Evolutionary conservation across 805 yeast genomes (phyloP).

Genomic region (Lachancea nothofagi): DNA sequence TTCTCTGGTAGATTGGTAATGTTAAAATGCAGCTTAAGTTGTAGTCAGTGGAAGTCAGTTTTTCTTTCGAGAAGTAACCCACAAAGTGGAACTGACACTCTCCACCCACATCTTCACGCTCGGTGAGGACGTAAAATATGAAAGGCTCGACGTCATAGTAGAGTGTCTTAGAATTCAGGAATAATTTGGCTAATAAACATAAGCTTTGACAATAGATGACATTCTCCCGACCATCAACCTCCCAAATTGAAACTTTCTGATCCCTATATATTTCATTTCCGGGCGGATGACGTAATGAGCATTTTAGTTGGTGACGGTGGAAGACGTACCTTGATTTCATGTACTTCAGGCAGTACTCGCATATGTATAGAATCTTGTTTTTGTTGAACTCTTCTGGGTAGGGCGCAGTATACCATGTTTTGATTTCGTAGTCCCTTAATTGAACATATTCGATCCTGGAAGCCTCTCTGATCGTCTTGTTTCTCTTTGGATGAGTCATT

Average conservation of each 20-base stretch:
- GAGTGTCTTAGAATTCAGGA: conserved; percentile 83
- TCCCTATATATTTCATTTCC: conserved; percentile 88
- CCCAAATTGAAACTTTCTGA: conserved; percentile 64
- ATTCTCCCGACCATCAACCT: conserved; percentile 85
- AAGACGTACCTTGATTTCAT: conserved; percentile 62
- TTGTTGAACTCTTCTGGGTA: conserved; percentile 81
- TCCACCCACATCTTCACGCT: conserved; percentile 40
- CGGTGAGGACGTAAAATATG: conserved; percentile 79
- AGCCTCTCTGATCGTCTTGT: conserved; percentile 21
- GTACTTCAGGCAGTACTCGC: conserved; percentile 81
- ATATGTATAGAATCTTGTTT: conserved; percentile 59
- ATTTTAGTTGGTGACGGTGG: conserved; percentile 69
- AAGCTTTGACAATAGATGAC: conserved; percentile 81
- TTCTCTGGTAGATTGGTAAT: conserved; percentile 77
- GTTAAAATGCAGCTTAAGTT: conserved; percentile 90
- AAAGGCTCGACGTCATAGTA: conserved; percentile 96
- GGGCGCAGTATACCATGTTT: conserved; percentile 91
- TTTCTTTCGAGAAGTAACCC: conserved; percentile 91
- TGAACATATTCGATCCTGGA: conserved; percentile 54
- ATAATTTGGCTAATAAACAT: conserved; percentile 83
- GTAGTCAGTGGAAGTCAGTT: conserved; percentile 63
- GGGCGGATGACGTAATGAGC: conserved; percentile 71
- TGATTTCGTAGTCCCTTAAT: conserved; percentile 67
- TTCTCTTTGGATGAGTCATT: conserved; percentile 6
- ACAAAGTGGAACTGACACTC: conserved; percentile 62